Evolutionary conservation across 805 yeast genomes (phyloP).

Genomic region (Starmerella vitae): DNA sequence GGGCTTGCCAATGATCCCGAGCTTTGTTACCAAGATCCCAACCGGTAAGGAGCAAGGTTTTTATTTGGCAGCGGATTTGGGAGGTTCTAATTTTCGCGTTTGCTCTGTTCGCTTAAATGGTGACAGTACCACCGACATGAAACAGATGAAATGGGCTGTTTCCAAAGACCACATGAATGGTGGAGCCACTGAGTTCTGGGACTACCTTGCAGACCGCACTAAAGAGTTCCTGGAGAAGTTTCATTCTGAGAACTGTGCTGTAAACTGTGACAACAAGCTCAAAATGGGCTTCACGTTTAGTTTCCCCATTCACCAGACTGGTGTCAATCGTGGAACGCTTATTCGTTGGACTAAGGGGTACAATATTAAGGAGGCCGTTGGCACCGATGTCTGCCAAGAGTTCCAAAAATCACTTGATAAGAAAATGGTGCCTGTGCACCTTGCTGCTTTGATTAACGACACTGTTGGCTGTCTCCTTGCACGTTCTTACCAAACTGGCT

Average conservation of each 20-base stretch:
- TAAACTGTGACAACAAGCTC: slow-evolving; percentile 31
- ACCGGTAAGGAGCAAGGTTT: slow-evolving; percentile 74
- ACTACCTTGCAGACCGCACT: slow-evolving; percentile 61
- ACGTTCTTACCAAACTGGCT: slow-evolving; percentile 63
- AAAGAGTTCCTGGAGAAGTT: slow-evolving; percentile 50
- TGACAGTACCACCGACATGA: slow-evolving; percentile 56
- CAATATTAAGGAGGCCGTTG: slow-evolving; percentile 71
- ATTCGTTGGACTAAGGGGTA: slow-evolving; percentile 97
- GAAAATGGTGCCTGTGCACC: slow-evolving; percentile 41
- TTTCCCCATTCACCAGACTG: slow-evolving; percentile 81
- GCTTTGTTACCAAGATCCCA: slow-evolving; percentile 75
- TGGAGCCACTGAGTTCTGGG: slow-evolving; percentile 51
- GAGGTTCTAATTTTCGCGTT: slow-evolving; percentile 93
- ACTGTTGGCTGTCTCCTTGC: slow-evolving; percentile 90
- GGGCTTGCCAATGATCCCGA: slow-evolving; percentile 65
- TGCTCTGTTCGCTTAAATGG: slow-evolving; percentile 62
- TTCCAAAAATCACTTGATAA: slow-evolving; percentile 57
- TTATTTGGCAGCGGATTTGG: slow-evolving; percentile 80
- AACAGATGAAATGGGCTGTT: slow-evolving; percentile 64
- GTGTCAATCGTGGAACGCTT: slow-evolving; percentile 62
- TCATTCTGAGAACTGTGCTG: slow-evolving; percentile 45
- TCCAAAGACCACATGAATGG: slow-evolving; percentile 65
- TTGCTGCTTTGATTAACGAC: slow-evolving; percentile 87
- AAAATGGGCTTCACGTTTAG: slow-evolving; percentile 88
- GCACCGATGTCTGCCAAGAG: slow-evolving; percentile 61